phyloP scores from a whole-genome alignment of 139 green algal genomes.

The Micractinium sp. region DNA sequence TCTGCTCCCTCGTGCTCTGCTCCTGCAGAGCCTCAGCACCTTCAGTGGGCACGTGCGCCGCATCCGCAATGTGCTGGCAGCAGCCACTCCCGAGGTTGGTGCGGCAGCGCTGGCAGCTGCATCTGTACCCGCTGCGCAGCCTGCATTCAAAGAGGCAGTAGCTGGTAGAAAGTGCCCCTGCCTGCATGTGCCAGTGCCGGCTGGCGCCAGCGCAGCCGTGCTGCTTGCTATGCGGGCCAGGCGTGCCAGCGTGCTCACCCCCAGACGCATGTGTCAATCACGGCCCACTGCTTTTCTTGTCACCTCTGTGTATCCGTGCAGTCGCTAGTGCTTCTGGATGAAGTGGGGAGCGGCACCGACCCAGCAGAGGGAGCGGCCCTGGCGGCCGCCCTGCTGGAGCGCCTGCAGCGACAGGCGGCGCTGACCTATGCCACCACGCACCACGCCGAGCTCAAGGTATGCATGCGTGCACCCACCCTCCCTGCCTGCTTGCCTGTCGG shows the following conservation, averaged over 20 bases:
- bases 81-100: slow-evolving; percentile 1
- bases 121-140: background rate
- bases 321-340: slow-evolving; percentile 85
- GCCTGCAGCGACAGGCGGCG: slow-evolving; percentile 45
- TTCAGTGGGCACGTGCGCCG: slow-evolving; percentile 77
- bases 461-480: too few species aligned
- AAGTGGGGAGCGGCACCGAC: slow-evolving; percentile 86
- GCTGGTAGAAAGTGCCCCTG: background rate
- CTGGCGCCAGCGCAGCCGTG: too few species aligned
- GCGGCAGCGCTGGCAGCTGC: background rate
- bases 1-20: too few species aligned
- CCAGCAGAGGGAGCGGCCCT: slow-evolving; percentile 80
- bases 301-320: background rate
- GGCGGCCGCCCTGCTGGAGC: slow-evolving; percentile 64
- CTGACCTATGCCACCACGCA: slow-evolving; percentile 75
- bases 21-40: slow-evolving; percentile 73
- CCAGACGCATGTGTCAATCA: too few species aligned
- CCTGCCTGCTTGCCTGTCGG: too few species aligned
- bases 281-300: background rate
- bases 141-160: background rate
- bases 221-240: background rate
- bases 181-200: background rate
- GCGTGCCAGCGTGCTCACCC: background rate
- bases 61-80: slow-evolving; percentile 52
- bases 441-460: slow-evolving; percentile 68